Conservation (phyloP, 768 basidiomycete genomes). For the Glaciozyma martinii region DNA sequence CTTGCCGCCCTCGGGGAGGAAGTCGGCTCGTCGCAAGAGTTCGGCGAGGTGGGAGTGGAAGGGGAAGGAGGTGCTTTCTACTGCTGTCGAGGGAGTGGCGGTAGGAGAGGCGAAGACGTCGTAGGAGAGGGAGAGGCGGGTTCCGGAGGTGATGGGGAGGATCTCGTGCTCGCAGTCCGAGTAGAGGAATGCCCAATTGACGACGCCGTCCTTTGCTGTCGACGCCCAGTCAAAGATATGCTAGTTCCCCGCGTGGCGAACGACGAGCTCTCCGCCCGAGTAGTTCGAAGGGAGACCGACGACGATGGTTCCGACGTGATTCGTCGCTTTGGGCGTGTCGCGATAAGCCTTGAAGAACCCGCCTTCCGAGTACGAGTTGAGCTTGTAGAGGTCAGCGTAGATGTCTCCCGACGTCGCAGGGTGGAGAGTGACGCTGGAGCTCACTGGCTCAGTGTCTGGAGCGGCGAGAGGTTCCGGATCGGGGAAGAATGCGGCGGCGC, state of each 20-base stretch:
- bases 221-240: neutral
- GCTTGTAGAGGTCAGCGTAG: neutral
- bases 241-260: neutral
- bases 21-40: too few species aligned
- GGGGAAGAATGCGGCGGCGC: too few species aligned
- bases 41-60: too few species aligned
- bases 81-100: too few species aligned
- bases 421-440: neutral
- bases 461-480: too few species aligned
- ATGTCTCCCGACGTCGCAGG: neutral
- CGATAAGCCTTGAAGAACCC: slow-evolving; percentile 11
- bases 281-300: neutral
- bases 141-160: slow-evolving; percentile 26
- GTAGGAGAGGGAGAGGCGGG: slow-evolving; percentile 27
- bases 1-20: too few species aligned
- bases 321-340: neutral
- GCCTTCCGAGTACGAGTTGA: slow-evolving; percentile 1
- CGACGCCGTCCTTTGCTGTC: neutral
- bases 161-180: slow-evolving; percentile 32
- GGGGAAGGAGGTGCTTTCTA: too few species aligned
- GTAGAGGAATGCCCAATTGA: slow-evolving; percentile 31
- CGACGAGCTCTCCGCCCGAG: neutral
- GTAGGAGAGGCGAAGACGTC: slow-evolving; percentile 20
- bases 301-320: neutral
- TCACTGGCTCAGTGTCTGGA: neutral